Evolutionary conservation across 2,329 filamentous ascomycete genomes (phyloP).

Genomic region (Didymella keratinophila): DNA sequence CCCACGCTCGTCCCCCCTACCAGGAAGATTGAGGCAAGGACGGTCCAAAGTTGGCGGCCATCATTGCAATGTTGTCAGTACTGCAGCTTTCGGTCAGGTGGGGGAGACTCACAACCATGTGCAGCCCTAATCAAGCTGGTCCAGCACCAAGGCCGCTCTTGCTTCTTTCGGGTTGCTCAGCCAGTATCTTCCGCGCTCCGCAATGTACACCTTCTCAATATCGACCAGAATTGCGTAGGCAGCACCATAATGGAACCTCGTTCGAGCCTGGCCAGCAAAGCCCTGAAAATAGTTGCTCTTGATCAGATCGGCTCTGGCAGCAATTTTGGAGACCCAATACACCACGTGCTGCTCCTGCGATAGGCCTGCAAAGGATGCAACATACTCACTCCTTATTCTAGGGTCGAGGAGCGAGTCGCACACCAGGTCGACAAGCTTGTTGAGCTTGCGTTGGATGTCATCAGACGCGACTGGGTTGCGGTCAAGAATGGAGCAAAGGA

Average conservation of each 20-base stretch:
- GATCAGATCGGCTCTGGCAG: conserved; percentile 26
- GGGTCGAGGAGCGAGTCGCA: conserved; percentile 39
- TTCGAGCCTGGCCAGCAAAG: conserved; percentile 45
- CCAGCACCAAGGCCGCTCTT: conserved; percentile 44
- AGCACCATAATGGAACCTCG: conserved; percentile 49
- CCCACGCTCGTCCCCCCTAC: conserved; percentile 46
- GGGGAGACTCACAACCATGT: conserved; percentile 41
- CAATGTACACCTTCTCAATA: conserved; percentile 50
- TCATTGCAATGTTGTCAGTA: conserved; percentile 26
- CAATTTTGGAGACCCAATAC: conserved; percentile 36
- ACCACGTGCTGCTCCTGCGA: conserved; percentile 29
- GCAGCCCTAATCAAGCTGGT: conserved; percentile 40
- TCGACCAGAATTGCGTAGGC: conserved; percentile 52
- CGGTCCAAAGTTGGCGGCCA: conserved; percentile 51
- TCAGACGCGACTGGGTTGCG: conserved; percentile 53
- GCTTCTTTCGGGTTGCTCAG: conserved; percentile 16
- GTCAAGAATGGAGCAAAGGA: conserved; percentile 54
- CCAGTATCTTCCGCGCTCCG: conserved; percentile 48
- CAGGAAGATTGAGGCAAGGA: conserved; percentile 44
- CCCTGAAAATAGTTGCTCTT: conserved; percentile 45
- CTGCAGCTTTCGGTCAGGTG: too few species aligned
- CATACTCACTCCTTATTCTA: conserved; percentile 30
- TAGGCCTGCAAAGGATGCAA: conserved; percentile 34
- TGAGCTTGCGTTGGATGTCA: conserved; percentile 48
- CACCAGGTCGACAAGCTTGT: conserved; percentile 47